Conservation (phyloP, 108 stramenopile genomes). For the Poteriospumella lacustris region DNA sequence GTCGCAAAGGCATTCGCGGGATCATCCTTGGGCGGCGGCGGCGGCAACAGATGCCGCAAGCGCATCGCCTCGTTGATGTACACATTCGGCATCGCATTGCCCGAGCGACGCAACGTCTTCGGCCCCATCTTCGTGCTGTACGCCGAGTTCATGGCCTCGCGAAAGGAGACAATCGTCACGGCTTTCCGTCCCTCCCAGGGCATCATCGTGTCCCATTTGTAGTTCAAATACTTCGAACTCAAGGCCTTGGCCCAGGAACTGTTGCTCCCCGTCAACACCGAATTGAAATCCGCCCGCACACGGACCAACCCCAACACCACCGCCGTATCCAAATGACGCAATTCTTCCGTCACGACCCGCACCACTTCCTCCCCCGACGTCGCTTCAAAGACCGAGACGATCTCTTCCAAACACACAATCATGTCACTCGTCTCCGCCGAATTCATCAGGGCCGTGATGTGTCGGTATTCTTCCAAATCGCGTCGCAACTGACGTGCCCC, state of each 20-base stretch:
- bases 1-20: too few relatives aligned
- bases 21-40: too few relatives aligned
- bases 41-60: too few relatives aligned
- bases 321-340: slow-evolving; percentile 6
- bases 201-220: slow-evolving; percentile 22
- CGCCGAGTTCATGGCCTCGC: not conserved
- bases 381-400: not conserved
- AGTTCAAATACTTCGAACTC: slow-evolving; percentile 5
- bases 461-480: slow-evolving; percentile 18
- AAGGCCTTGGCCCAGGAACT: not conserved
- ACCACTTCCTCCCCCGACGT: slow-evolving; percentile 7
- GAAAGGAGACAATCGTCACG: not conserved
- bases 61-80: too few relatives aligned
- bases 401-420: slow-evolving; percentile 17
- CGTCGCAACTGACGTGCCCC: not conserved
- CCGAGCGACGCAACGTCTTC: not conserved
- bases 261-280: not conserved
- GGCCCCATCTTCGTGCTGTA: not conserved
- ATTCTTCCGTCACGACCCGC: slow-evolving; percentile 8
- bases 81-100: not conserved
- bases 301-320: not conserved
- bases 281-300: not conserved
- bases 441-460: slow-evolving; percentile 4
- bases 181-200: slow-evolving; percentile 15
- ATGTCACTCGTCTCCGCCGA: slow-evolving; percentile 13